Conservation (phyloP, 1,284 basidiomycete genomes). For the Exobasidium cylindrosporum region DNA sequence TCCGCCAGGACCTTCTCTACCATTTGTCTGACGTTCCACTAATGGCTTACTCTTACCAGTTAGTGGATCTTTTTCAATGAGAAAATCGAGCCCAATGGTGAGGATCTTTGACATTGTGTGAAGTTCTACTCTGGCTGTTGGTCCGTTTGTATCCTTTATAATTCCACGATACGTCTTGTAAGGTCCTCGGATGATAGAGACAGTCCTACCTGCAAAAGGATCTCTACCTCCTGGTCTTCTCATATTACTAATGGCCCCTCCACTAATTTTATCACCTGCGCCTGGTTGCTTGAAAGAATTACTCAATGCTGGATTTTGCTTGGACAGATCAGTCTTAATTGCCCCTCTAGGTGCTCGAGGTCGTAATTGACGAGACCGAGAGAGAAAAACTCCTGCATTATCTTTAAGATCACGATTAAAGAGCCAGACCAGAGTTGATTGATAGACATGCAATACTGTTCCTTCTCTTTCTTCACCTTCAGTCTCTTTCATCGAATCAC, state of each 20-base stretch:
- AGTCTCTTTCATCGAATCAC: slow-evolving; percentile 90
- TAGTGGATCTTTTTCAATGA: slow-evolving; percentile 66
- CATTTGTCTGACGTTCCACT: not conserved
- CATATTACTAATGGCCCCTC: slow-evolving; percentile 75
- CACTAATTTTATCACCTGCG: slow-evolving; percentile 56
- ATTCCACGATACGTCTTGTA: slow-evolving; percentile 88
- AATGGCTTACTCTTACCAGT: slow-evolving; percentile 39
- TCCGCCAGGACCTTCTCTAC: not conserved
- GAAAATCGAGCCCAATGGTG: slow-evolving; percentile 75
- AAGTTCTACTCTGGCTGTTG: slow-evolving; percentile 83
- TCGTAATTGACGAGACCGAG: slow-evolving; percentile 58
- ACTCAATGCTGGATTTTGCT: slow-evolving; percentile 81
- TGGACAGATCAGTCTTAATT: slow-evolving; percentile 70
- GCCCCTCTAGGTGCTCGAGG: slow-evolving; percentile 65
- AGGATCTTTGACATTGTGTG: slow-evolving; percentile 86
- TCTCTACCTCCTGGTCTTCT: slow-evolving; percentile 74
- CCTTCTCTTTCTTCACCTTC: slow-evolving; percentile 87
- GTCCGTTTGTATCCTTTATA: slow-evolving; percentile 92
- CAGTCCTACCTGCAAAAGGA: slow-evolving; percentile 74
- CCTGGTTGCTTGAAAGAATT: slow-evolving; percentile 44
- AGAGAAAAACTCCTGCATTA: slow-evolving; percentile 91
- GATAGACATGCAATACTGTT: slow-evolving; percentile 87
- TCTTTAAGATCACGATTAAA: slow-evolving; percentile 86
- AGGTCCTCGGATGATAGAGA: slow-evolving; percentile 80
- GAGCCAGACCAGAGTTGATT: slow-evolving; percentile 89